Conservation (phyloP, 2,329 filamentous ascomycete species). For the Xylaria sp. region DNA sequence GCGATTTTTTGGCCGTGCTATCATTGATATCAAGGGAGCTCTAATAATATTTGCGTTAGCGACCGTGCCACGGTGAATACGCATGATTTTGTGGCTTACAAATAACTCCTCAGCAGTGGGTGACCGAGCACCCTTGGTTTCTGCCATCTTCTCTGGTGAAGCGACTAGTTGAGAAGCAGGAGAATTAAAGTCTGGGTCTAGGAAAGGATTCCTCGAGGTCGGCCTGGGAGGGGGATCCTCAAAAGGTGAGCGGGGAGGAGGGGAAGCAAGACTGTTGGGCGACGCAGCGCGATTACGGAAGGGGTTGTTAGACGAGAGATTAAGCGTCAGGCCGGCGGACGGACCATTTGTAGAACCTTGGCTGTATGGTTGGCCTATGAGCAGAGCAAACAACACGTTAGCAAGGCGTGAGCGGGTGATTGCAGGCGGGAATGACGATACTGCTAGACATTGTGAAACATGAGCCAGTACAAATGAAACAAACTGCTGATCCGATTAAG, state of each 20-base stretch:
- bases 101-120: conserved; percentile 77
- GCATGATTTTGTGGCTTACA: conserved; percentile 65
- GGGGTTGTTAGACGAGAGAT: conserved; percentile 84
- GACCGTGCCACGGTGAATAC: conserved; percentile 40
- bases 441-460: conserved; percentile 60
- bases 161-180: conserved; percentile 48
- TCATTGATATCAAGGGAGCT: conserved; percentile 76
- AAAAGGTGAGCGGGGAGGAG: conserved; percentile 64
- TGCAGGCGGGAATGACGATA: conserved; percentile 57
- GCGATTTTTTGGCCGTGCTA: conserved; percentile 51
- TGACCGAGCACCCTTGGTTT: conserved; percentile 59
- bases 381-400: conserved; percentile 47
- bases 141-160: conserved; percentile 63
- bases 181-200: conserved; percentile 61
- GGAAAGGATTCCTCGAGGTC: conserved; percentile 79
- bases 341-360: conserved; percentile 51
- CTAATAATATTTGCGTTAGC: conserved; percentile 61
- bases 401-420: conserved; percentile 47
- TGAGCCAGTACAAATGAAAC: conserved; percentile 60
- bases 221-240: conserved; percentile 70
- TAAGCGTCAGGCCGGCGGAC: conserved; percentile 67
- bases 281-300: conserved; percentile 79
- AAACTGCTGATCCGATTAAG: conserved; percentile 53
- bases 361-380: conserved; percentile 53
- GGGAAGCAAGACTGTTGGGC: conserved; percentile 57